Percentiles rank a stretch among this genome's conserved stretches.
phyloP scores from a whole-genome alignment of 495 filamentous ascomycete genomes.

The Amniculicola lignicola region DNA sequence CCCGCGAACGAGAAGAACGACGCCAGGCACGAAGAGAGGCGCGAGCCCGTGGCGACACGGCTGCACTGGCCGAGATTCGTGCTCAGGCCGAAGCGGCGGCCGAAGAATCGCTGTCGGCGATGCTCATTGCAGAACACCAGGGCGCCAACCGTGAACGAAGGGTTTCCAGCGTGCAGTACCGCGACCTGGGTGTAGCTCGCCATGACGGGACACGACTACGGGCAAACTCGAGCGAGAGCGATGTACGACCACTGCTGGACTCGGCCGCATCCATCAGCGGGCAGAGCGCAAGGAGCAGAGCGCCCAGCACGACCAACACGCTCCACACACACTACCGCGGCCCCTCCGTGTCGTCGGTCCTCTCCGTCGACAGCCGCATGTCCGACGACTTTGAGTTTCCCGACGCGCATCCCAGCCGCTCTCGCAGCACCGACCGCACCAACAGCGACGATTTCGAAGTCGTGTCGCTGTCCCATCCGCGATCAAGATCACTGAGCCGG shows the following conservation, averaged over 20 bases:
- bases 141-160: constrained; percentile 64
- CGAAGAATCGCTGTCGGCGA: constrained; percentile 13
- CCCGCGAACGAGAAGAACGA: constrained; percentile 72
- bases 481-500: constrained; percentile 22
- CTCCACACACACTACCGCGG: constrained; percentile 34
- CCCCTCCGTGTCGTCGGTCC: constrained; percentile 35
- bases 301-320: constrained; percentile 27
- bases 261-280: constrained; percentile 61
- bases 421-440: constrained; percentile 7
- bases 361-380: constrained; percentile 24
- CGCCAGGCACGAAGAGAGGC: constrained; percentile 64
- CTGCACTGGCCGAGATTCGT: constrained; percentile 53
- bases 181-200: constrained; percentile 76
- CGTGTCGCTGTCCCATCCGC: constrained; percentile 22
- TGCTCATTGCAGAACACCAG: constrained; percentile 64
- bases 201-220: constrained; percentile 87
- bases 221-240: constrained; percentile 74
- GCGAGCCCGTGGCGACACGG: constrained; percentile 62
- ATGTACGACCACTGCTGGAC: constrained; percentile 67
- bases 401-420: constrained; percentile 20
- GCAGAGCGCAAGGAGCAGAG: constrained; percentile 29
- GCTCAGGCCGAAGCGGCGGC: constrained; percentile 32
- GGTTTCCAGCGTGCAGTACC: constrained; percentile 82
- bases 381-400: constrained; percentile 33
- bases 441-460: constrained; percentile 32